A percentile compares a stretch with the other conserved stretches of the same genome.
These are phyloP conservation scores for Boletus bicolor DNA, from an alignment of 768 basidiomycete species.

Conservation along the genomic window DNA sequence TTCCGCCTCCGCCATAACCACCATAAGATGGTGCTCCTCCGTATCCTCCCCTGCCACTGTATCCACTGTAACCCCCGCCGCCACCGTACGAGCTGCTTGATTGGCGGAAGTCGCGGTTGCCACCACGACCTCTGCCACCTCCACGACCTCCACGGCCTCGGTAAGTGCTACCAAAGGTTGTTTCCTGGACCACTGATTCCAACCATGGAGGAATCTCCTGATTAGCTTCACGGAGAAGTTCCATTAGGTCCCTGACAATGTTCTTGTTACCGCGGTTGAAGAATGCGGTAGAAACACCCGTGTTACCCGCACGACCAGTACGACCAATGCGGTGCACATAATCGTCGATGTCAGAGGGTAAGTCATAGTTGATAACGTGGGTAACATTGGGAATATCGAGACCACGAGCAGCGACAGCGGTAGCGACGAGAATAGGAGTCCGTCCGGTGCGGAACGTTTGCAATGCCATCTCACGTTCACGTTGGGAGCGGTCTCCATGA, in stretches of 20 bases:
- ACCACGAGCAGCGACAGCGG: slow-evolving; percentile 97
- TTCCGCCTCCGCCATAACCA: slow-evolving; percentile 28
- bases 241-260: slow-evolving; percentile 88
- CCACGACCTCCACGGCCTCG: slow-evolving; percentile 62
- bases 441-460: slow-evolving; percentile 94
- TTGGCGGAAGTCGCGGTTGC: slow-evolving; percentile 35
- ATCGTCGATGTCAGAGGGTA: slow-evolving; percentile 97
- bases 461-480: slow-evolving; percentile 94
- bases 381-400: slow-evolving; percentile 99
- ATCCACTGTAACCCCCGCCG: slow-evolving; percentile 35
- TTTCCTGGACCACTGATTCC: slow-evolving; percentile 80
- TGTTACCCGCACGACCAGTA: slow-evolving; percentile 98
- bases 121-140: slow-evolving; percentile 36
- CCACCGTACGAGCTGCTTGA: slow-evolving; percentile 28
- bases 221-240: slow-evolving; percentile 93
- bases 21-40: slow-evolving; percentile 34
- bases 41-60: slow-evolving; percentile 40
- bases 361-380: slow-evolving; percentile 97
- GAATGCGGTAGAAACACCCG: slow-evolving; percentile 93
- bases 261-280: slow-evolving; percentile 92
- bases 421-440: slow-evolving; percentile 96
- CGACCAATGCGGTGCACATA: slow-evolving; percentile 98
- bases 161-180: slow-evolving; percentile 60
- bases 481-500: slow-evolving; percentile 96
- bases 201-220: slow-evolving; percentile 93